Evolutionary conservation across 192 early-diverging fungal genomes (phyloP).

Genomic region (Coemansia sp.): DNA sequence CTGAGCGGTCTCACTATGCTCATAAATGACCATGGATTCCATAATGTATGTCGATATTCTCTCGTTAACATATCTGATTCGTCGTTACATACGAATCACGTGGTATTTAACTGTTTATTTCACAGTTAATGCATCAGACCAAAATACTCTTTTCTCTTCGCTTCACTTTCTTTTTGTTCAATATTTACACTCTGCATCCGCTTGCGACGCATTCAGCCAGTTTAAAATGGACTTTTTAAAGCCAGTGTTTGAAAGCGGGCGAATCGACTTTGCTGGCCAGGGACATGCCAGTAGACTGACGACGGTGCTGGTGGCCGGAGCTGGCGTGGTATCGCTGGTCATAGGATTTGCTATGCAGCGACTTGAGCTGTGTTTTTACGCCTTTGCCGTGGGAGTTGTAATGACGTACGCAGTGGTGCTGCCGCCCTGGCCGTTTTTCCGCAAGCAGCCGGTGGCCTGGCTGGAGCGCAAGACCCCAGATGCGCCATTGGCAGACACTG

Average conservation of each 20-base stretch:
- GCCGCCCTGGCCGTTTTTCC: conserved; percentile 45
- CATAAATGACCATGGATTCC: not conserved
- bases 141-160: no score
- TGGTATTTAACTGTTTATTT: no score
- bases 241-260: conserved; percentile 42
- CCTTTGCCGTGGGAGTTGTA: conserved; percentile 28
- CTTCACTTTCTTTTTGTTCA: no score
- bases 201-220: no score
- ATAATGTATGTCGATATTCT: no score
- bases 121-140: no score
- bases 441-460: conserved; percentile 33
- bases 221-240: conserved; percentile 42
- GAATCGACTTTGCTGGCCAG: conserved; percentile 54
- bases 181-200: no score
- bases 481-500: conserved; percentile 22
- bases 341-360: conserved; percentile 24
- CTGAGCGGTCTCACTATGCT: conserved; percentile 17
- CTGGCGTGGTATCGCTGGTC: conserved; percentile 23
- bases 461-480: conserved; percentile 19
- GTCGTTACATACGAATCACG: no score
- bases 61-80: no score
- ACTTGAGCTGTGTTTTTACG: conserved; percentile 38
- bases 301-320: conserved; percentile 18
- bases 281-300: conserved; percentile 33
- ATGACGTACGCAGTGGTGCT: conserved; percentile 39